Base-by-base conservation (phyloP, 768 basidiomycete species). In the Xerocomellus intermedius region DNA sequence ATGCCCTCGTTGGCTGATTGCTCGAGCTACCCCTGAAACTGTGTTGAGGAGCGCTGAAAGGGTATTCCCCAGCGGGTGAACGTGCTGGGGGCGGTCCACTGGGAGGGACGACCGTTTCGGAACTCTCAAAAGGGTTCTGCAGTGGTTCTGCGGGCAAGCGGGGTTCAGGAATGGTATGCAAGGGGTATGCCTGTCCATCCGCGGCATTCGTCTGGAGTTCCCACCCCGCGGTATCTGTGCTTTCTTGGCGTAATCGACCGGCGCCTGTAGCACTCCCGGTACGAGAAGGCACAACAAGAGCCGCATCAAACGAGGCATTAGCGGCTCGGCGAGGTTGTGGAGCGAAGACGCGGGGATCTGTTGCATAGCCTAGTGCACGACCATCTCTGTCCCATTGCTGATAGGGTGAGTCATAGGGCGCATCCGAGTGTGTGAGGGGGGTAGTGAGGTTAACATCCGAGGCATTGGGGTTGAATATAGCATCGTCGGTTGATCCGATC, bases 321-420 rank as follows among this genome's bases (percentile, higher is more conserved):
- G 26, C 5, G 6, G 55, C 59, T 36, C 66, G 62, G 50, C 71
- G 74, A 19, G 84, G 83, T 50, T 79, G 74, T 8, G 85, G 84
- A 10, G 82, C 80, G 38, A 79, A 69, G 50, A 85, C 66, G 33
- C 59, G 73, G 22, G 77, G 77, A 49, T 81, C 79, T 9, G 70
- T 32, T 10, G 73, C 62, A 59, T 80, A 77, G 21, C 82, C 82
- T 8, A 81, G 61, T 12, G 83, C 82, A 48, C 60, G 77, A 21
- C 82, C 80, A 13, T 60, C 57, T n/a, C 59, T 69, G 58, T 81
- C 81, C 82, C 82, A 85, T 65, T 75, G 75, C 63, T 83, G 82
- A 60, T 75, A 70, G 13, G 65, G 56, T 24, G 55, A 39, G 22
- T 72, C 66, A n/a, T 74, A 66, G 5, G 69, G 68, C 1, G 63